Evolutionary conservation across 352 stramenopile genomes (phyloP), one percentile per base, ranked within the genome.

Genomic region (Globisporangium paddicum): DNA sequence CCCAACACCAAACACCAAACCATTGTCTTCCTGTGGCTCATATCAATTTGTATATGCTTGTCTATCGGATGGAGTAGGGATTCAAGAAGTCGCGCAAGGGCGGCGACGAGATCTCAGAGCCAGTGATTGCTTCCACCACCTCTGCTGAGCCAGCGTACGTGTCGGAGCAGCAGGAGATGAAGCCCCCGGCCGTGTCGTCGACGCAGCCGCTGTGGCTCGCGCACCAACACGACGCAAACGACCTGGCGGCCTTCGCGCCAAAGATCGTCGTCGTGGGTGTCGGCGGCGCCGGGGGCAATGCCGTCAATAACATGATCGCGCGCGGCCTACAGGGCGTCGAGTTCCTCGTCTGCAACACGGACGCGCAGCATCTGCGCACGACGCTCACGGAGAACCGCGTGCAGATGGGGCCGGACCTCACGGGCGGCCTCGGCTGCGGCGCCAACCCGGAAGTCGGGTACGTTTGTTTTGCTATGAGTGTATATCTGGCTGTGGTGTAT

Each of bases 291-390:
- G 89, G 89, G 51, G 89, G 89, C 44, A 97, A 97, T 49, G 89
- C 89, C 87, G 89, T 95, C 56, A 95, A 95, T 75, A 95, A 95
- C 55, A 95, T 95, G 85, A 95, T 95, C 38, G 85, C 85, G 44
- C 80, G 83, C 30, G 85, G 82, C 2, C 66, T 95, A 16, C 74
- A 93, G 62, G 85, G 85, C 45, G 85, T 95, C 26, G 83, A 95
- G 58, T 95, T 95, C 46, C 68, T 97, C 35, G 89, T 97, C 30
- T 96, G 89, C 75, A 97, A 97, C 71, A 97, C 89, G 41, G 89
- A 97, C 50, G 86, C 89, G 37, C 89, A 97, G 77, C 89, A 97
- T 51, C 66, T 97, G 56, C 86, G 87, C 58, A 96, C 86, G 53
- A 96, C 86, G 14, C 65, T 96, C 37, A 96, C 89, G 25, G 87